Conservation (phyloP, 176 grass and related monocot species). For the Bolboschoenus planiculmis region DNA sequence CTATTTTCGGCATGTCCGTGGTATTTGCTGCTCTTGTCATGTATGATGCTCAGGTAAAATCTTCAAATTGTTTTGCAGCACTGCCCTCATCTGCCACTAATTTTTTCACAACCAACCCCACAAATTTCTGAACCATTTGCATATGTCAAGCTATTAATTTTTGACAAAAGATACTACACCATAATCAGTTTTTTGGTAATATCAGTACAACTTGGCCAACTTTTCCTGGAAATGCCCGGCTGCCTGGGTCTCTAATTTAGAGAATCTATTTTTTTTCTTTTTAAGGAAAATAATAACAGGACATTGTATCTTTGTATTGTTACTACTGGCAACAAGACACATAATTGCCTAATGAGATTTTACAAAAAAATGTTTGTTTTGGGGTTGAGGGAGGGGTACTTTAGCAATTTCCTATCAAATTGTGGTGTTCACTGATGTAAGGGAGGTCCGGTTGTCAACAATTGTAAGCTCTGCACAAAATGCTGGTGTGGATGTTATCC, state of each 20-base stretch:
- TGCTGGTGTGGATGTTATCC: neutral
- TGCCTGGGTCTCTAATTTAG: neutral
- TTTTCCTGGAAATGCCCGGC: neutral
- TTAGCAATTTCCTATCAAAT: too few relatives aligned
- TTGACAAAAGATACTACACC: neutral
- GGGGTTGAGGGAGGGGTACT: too few relatives aligned
- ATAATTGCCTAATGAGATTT: neutral
- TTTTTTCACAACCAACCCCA: neutral
- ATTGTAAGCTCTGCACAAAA: neutral
- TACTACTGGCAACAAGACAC: neutral
- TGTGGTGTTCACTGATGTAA: too few relatives aligned
- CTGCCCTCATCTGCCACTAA: neutral
- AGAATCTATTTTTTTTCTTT: neutral
- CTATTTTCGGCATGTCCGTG: conserved; percentile 82
- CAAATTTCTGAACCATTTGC: neutral
- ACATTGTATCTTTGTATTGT: neutral
- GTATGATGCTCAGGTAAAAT: conserved; percentile 86
- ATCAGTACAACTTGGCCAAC: neutral
- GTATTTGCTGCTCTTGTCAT: conserved; percentile 82
- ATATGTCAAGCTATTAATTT: neutral
- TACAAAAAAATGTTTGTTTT: neutral
- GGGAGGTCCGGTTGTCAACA: neutral
- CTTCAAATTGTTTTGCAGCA: neutral
- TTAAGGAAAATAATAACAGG: neutral
- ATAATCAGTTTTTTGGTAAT: neutral